These are phyloP conservation scores for Gnaphalium uliginosum DNA, from an alignment of 129 eudicot species.

Conservation along the genomic window DNA sequence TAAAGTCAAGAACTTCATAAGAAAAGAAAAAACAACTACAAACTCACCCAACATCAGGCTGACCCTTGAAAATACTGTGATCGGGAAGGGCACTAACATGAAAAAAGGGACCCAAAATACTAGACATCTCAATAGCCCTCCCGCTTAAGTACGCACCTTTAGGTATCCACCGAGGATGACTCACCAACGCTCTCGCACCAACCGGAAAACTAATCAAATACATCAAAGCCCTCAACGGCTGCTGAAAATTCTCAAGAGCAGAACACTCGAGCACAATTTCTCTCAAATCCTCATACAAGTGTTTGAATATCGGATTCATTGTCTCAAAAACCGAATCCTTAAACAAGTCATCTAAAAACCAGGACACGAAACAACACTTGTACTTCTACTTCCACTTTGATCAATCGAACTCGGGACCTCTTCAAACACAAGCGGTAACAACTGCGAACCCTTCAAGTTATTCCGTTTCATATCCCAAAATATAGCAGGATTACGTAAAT, in stretches of 20 bases:
- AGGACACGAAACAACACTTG: conserved; percentile 47
- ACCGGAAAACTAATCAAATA: conserved; percentile 67
- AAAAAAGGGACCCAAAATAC: conserved; percentile 92
- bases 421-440: conserved; percentile 63
- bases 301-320: conserved; percentile 71
- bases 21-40: not conserved
- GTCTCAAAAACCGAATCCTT: conserved; percentile 73
- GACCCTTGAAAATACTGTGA: conserved; percentile 67
- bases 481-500: conserved; percentile 81
- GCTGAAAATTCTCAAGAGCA: conserved; percentile 90
- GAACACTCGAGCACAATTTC: conserved; percentile 71
- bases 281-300: conserved; percentile 87
- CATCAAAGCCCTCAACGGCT: conserved; percentile 82
- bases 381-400: conserved; percentile 37
- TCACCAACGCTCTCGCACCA: conserved; percentile 76
- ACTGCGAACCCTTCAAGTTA: conserved; percentile 57
- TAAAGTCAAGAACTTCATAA: not conserved
- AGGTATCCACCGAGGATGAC: conserved; percentile 94
- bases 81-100: conserved; percentile 97
- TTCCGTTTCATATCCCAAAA: conserved; percentile 48
- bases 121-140: conserved; percentile 82
- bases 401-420: conserved; percentile 65
- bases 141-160: conserved; percentile 75
- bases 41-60: conserved; percentile 95
- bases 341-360: conserved; percentile 87